Evolutionary conservation across 306 rosid genomes (phyloP).

Genomic region (Glycine tomentella): DNA sequence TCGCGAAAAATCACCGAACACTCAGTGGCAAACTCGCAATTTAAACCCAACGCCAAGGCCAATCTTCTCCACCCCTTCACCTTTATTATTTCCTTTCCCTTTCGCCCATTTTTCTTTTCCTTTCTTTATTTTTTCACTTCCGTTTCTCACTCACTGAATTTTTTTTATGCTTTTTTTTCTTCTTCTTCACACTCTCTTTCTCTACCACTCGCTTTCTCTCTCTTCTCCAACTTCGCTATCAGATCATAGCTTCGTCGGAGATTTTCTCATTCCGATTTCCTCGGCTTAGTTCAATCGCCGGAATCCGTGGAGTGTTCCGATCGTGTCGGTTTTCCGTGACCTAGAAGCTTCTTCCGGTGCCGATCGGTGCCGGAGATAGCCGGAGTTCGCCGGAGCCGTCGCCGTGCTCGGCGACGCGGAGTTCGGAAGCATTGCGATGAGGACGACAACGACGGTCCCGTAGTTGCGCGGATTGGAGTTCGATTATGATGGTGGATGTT

Average conservation of each 20-base stretch:
- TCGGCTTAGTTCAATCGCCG: conserved; percentile 53
- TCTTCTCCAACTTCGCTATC: conserved; percentile 63
- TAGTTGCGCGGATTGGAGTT: conserved; percentile 48
- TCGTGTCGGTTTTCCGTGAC: conserved; percentile 48
- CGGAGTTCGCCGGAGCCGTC: conserved; percentile 39
- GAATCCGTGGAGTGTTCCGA: conserved; percentile 55
- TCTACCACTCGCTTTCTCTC: conserved; percentile 27
- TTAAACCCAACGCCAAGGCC: conserved; percentile 14
- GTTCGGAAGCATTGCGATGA: conserved; percentile 14
- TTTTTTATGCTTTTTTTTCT: conserved; percentile 3
- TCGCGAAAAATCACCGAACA: conserved; percentile 15
- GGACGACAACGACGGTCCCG: conserved; percentile 1
- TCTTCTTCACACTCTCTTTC: conserved; percentile 25
- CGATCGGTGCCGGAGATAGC: conserved; percentile 29
- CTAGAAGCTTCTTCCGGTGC: conserved; percentile 47
- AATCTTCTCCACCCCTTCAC: conserved; percentile 32
- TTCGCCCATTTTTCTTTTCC: conserved; percentile 18
- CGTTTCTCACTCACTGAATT: conserved; percentile 1
- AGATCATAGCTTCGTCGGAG: conserved; percentile 66
- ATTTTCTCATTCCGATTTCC: conserved; percentile 60
- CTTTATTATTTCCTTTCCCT: conserved; percentile 39
- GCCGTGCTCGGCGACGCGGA: conserved; percentile 42
- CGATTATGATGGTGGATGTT: conserved; percentile 61
- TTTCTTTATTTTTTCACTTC: conserved; percentile 40
- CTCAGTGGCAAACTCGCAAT: conserved; percentile 57